A percentile compares a stretch with the other conserved stretches of the same genome.
These are phyloP conservation scores for Fremontodendron californicum DNA, from an alignment of 345 rosid species.

Conservation along the genomic window DNA sequence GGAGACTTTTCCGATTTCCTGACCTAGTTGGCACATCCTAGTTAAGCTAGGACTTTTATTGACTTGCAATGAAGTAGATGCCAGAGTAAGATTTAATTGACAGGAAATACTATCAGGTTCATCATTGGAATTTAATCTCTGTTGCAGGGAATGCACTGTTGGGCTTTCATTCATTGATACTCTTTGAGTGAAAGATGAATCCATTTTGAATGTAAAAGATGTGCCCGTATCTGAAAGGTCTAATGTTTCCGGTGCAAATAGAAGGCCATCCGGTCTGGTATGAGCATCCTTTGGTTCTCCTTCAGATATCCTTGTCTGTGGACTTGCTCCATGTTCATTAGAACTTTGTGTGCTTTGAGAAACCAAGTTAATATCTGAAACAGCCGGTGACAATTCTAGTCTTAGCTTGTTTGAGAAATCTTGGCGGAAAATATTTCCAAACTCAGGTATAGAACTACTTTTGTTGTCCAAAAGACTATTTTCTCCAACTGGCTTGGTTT, in stretches of 20 bases:
- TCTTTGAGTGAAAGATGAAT: conserved; percentile 39
- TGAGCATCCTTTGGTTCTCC: conserved; percentile 43
- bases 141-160: conserved; percentile 36
- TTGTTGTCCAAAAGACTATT: conserved; percentile 54
- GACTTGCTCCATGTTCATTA: conserved; percentile 56
- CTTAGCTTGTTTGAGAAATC: conserved; percentile 74
- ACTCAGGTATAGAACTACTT: conserved; percentile 55
- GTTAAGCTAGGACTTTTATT: conserved; percentile 39
- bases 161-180: conserved; percentile 36
- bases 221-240: conserved; percentile 89
- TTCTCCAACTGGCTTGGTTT: conserved; percentile 52
- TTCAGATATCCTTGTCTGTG: conserved; percentile 43
- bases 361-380: conserved; percentile 79
- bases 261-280: conserved; percentile 43
- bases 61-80: conserved; percentile 69
- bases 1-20: conserved; percentile 33
- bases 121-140: conserved; percentile 45
- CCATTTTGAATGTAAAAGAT: conserved; percentile 42
- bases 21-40: conserved; percentile 35
- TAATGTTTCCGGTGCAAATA: conserved; percentile 50
- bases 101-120: conserved; percentile 77
- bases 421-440: conserved; percentile 60
- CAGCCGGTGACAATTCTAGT: conserved; percentile 73
- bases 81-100: conserved; percentile 77
- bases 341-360: conserved; percentile 83